Evolutionary conservation across 805 yeast genomes (phyloP).

Genomic region (Kodamaea nitidulidarum): DNA sequence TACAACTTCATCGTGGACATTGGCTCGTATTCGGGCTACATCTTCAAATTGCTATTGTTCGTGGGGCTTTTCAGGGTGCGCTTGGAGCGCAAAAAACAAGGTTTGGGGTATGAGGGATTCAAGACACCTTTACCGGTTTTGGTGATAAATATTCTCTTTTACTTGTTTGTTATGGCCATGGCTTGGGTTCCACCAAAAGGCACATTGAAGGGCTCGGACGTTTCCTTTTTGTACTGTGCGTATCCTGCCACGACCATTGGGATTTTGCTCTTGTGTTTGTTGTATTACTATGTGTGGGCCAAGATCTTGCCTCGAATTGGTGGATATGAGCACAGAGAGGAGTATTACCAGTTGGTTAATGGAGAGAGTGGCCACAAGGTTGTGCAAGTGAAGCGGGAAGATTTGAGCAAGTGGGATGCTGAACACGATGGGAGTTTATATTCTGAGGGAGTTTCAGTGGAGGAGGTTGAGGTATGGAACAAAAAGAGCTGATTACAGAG

Average conservation of each 20-base stretch:
- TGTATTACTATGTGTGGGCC: slow-evolving; percentile 36
- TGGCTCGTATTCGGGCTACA: slow-evolving; percentile 27
- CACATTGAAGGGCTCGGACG: slow-evolving; percentile 38
- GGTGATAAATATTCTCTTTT: slow-evolving; percentile 28
- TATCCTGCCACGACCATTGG: slow-evolving; percentile 39
- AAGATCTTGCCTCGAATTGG: slow-evolving; percentile 30
- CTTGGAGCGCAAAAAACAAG: slow-evolving; percentile 24
- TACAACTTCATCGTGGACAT: slow-evolving; percentile 30
- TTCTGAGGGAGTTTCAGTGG: slow-evolving; percentile 4
- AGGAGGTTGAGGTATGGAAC: too few relatives aligned
- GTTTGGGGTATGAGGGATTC: slow-evolving; percentile 32
- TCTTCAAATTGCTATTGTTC: slow-evolving; percentile 24
- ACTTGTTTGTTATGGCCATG: slow-evolving; percentile 37
- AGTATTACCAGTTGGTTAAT: slow-evolving; percentile 26
- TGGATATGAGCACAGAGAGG: slow-evolving; percentile 28
- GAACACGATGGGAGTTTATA: slow-evolving; percentile 17
- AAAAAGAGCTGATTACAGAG: too few relatives aligned
- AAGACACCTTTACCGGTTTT: slow-evolving; percentile 33
- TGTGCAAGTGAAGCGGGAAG: slow-evolving; percentile 28
- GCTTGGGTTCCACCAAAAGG: slow-evolving; percentile 43
- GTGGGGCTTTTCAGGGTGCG: slow-evolving; percentile 26
- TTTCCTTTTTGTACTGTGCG: slow-evolving; percentile 40
- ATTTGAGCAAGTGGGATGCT: slow-evolving; percentile 31
- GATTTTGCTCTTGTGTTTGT: slow-evolving; percentile 26
- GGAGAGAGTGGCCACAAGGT: slow-evolving; percentile 41